Evolutionary conservation across 228 moss, liverwort and hornwort species (phyloP).

Genomic region (Sphagnum fallax): DNA sequence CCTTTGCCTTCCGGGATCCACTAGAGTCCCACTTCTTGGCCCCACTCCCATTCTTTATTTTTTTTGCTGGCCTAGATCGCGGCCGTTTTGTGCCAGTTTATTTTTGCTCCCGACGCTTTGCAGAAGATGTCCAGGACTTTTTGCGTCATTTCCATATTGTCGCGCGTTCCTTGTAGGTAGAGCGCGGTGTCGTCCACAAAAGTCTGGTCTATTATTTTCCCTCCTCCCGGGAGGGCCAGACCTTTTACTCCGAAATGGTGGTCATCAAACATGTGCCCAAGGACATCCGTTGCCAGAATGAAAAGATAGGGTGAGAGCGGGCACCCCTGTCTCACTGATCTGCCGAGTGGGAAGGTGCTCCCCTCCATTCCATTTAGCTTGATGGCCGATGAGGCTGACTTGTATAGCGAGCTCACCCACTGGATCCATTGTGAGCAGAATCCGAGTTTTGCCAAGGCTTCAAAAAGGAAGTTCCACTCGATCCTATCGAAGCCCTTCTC

Average conservation of each 20-base stretch:
- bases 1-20: neutral
- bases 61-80: neutral
- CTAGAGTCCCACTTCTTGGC: neutral
- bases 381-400: neutral
- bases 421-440: neutral
- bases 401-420: neutral
- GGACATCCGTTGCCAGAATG: neutral
- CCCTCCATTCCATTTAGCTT: neutral
- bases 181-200: constrained; percentile 1
- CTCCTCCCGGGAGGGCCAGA: neutral
- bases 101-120: neutral
- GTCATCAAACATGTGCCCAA: neutral
- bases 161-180: neutral
- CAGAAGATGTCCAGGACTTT: neutral
- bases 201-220: neutral
- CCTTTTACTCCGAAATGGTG: neutral
- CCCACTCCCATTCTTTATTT: neutral
- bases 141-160: neutral
- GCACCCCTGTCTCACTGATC: constrained; percentile 1
- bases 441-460: neutral
- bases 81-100: neutral
- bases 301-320: neutral
- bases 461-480: neutral
- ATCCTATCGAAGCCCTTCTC: neutral
- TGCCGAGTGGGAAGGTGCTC: neutral